Base-by-base conservation (phyloP, 306 rosid species). In the Corylus avellana region DNA sequence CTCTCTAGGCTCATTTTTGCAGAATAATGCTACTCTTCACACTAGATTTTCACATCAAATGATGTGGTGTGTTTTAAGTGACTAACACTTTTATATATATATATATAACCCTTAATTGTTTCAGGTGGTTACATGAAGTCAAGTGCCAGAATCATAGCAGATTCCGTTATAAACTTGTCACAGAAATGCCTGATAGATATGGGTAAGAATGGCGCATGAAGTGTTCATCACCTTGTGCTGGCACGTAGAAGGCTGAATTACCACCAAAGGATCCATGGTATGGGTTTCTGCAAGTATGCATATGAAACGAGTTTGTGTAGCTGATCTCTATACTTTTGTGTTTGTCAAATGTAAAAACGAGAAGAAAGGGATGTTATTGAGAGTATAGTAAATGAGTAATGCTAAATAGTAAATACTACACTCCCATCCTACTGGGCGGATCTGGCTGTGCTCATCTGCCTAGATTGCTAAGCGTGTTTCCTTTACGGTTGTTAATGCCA, bases 121-220 rank as follows among this genome's bases (percentile, higher is more conserved):
- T 80, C 93, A 95, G 98, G 98, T 67, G 98, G 98, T 74, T 95
- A 92, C 90, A 92, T 91, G 98, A 95, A 89, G 84, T 89, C 97
- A 66, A 91, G 94, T 77, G 98, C 98, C 27, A 83, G 90, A 84
- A 95, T 92, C 17, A 90, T 95, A 7, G 98, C 98, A 64, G 94
- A 95, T 86, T 95, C 98, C 25, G 88, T 95, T 12, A 67, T 71
- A 81, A 92, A 93, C 88, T 95, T 95, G 55, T 87, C 93, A 1
- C 83, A 76, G 75, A 92, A 89, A 85, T 17, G 86, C 75, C 85
- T 92, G 81, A 91, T 95, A 73, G 91, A 95, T 81, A 86, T 84
- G 0, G 79, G 61, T 17, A 70, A 80, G 51, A 58, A 55, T 37
- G 55, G 51, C 1, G 39, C 56, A 9, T 75, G 77, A 79, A 20